These are phyloP conservation scores for Tremellales sp. DNA, from an alignment of 1,284 basidiomycete genomes.

Conservation along the genomic window DNA sequence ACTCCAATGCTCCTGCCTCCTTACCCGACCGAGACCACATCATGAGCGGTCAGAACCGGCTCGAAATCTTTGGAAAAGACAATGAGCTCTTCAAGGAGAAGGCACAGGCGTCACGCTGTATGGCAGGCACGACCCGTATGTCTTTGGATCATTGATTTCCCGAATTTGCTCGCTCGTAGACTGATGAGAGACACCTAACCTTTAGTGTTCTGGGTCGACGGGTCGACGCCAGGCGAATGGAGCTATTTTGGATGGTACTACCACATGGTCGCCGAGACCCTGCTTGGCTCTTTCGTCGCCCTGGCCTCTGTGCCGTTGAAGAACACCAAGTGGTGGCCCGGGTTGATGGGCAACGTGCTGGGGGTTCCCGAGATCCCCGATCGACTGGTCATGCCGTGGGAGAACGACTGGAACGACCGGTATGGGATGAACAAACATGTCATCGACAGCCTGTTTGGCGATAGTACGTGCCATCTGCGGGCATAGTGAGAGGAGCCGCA, in stretches of 20 bases:
- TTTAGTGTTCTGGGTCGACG: conserved; percentile 25
- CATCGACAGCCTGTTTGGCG: conserved; percentile 15
- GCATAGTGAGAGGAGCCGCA: neutral
- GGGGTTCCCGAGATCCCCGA: conserved; percentile 10
- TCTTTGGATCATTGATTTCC: neutral
- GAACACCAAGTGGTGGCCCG: neutral
- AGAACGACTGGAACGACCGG: conserved; percentile 20
- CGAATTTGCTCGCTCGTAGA: neutral
- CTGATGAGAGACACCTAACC: neutral
- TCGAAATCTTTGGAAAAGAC: conserved; percentile 9
- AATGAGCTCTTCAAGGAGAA: neutral
- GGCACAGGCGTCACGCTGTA: conserved; percentile 4
- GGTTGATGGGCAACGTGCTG: conserved; percentile 7
- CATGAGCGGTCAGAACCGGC: conserved; percentile 10
- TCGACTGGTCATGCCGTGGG: conserved; percentile 24
- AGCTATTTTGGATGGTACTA: conserved; percentile 23
- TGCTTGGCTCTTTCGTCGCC: conserved; percentile 18
- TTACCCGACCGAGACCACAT: conserved; percentile 13
- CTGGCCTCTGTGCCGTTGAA: conserved; percentile 10
- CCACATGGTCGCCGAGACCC: conserved; percentile 22
- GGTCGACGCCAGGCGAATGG: conserved; percentile 11
- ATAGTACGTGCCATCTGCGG: conserved; percentile 8
- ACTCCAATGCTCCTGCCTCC: conserved; percentile 3
- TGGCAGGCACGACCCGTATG: conserved; percentile 15
- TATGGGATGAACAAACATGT: conserved; percentile 25